These are phyloP conservation scores for Neurospora sp. DNA, from an alignment of 495 filamentous ascomycete genomes.

Conservation along the genomic window DNA sequence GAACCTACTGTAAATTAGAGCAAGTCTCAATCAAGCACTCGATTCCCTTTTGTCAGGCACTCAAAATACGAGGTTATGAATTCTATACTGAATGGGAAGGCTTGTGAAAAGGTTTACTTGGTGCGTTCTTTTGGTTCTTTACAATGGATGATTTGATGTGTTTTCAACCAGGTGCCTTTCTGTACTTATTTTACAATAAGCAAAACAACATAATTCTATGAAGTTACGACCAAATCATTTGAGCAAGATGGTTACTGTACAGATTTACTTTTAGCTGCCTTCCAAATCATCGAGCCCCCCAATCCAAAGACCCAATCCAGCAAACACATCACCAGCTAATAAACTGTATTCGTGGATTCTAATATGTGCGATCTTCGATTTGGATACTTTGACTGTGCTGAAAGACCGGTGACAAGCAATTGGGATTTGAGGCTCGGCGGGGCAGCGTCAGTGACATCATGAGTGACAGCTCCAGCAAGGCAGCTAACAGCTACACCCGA, in stretches of 20 bases:
- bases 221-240: neutral
- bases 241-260: neutral
- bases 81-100: neutral
- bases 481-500: neutral
- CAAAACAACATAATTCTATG: neutral
- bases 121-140: neutral
- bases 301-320: neutral
- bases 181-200: neutral
- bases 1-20: slow-evolving; percentile 39
- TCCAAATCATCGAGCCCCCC: neutral
- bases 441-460: slow-evolving; percentile 8
- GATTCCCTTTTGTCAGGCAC: slow-evolving; percentile 37
- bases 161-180: neutral
- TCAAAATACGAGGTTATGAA: neutral
- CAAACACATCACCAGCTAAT: neutral
- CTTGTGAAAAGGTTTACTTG: neutral
- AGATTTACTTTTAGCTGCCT: neutral
- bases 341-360: neutral
- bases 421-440: neutral
- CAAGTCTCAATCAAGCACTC: slow-evolving; percentile 39
- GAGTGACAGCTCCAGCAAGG: neutral
- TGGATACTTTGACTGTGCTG: neutral
- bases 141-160: neutral
- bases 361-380: neutral
- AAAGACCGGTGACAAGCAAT: neutral